phyloP scores from a whole-genome alignment of 129 eudicot species.

The Saussurea involucrata region DNA sequence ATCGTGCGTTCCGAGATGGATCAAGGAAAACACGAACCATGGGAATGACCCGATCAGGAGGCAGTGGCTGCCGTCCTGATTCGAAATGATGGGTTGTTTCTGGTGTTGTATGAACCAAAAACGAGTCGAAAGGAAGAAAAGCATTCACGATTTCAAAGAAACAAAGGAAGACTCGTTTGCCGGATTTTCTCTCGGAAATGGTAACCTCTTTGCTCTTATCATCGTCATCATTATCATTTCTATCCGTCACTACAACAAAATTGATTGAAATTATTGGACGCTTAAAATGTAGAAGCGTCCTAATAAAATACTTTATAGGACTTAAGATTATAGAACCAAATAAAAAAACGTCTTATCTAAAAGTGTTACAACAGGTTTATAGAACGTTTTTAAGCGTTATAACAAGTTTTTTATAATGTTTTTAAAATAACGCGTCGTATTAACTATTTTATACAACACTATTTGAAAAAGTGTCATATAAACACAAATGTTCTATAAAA shows the following conservation, averaged over 20 bases:
- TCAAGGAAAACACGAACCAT: constrained; percentile 16
- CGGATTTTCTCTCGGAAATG: constrained; percentile 55
- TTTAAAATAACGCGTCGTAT: not conserved
- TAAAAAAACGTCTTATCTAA: not conserved
- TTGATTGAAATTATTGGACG: too few relatives aligned
- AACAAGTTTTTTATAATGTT: not conserved
- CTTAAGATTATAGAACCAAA: not conserved
- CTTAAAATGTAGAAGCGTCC: not conserved
- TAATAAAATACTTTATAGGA: not conserved
- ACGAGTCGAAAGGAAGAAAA: constrained; percentile 32
- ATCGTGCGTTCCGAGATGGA: constrained; percentile 32
- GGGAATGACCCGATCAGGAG: constrained; percentile 28
- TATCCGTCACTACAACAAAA: not conserved
- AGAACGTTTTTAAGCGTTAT: not conserved
- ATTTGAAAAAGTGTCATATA: not conserved
- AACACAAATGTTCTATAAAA: not conserved
- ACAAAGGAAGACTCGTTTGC: constrained; percentile 51
- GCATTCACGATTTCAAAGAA: constrained; percentile 34
- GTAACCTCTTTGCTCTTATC: constrained; percentile 19
- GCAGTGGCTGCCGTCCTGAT: constrained; percentile 22
- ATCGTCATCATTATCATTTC: not conserved
- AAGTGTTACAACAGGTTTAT: not conserved
- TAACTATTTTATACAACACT: not conserved
- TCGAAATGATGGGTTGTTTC: constrained; percentile 52
- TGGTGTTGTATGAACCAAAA: constrained; percentile 50